phyloP scores from a whole-genome alignment of 2,329 filamentous ascomycete species.

The Cercospora berteroae region DNA sequence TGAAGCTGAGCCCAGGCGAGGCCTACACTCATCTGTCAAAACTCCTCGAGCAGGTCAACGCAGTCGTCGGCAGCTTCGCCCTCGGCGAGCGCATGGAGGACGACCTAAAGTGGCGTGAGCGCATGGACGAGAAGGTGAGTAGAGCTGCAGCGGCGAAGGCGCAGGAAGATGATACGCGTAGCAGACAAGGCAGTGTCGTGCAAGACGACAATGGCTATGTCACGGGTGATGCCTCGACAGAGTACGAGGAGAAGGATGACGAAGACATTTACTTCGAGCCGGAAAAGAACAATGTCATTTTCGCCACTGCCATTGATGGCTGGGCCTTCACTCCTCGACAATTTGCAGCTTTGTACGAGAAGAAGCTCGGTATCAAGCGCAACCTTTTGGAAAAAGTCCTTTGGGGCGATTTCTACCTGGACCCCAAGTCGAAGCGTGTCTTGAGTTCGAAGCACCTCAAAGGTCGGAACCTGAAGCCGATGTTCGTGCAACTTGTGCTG shows the following conservation, averaged over 20 bases:
- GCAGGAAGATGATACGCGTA: conserved; percentile 29
- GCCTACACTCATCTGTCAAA: conserved; percentile 87
- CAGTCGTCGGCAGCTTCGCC: conserved; percentile 95
- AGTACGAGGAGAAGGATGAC: conserved; percentile 88
- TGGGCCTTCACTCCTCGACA: conserved; percentile 98
- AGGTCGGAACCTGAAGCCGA: conserved; percentile 84
- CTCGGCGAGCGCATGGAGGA: conserved; percentile 98
- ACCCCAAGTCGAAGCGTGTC: conserved; percentile 94
- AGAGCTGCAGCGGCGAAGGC: conserved; percentile 54
- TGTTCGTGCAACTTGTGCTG: conserved; percentile 95
- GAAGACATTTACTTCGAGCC: conserved; percentile 98
- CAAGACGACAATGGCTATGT: conserved; percentile 55
- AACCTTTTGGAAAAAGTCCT: conserved; percentile 85
- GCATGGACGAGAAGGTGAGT: conserved; percentile 80
- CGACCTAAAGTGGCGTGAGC: conserved; percentile 91
- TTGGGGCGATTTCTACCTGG: conserved; percentile 95
- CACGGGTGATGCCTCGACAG: conserved; percentile 50
- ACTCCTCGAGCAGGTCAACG: conserved; percentile 92
- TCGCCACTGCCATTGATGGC: conserved; percentile 95
- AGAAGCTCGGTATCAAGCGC: conserved; percentile 93
- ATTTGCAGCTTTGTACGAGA: conserved; percentile 90
- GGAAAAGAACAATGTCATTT: conserved; percentile 98
- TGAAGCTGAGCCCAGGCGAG: conserved; percentile 88
- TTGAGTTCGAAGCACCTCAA: conserved; percentile 89
- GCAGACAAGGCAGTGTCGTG: conserved; percentile 48